Percentiles rank a stretch among this genome's conserved stretches.
These are phyloP conservation scores for Claviceps quebecensis DNA, from an alignment of 2,329 filamentous ascomycete species.

Conservation along the genomic window DNA sequence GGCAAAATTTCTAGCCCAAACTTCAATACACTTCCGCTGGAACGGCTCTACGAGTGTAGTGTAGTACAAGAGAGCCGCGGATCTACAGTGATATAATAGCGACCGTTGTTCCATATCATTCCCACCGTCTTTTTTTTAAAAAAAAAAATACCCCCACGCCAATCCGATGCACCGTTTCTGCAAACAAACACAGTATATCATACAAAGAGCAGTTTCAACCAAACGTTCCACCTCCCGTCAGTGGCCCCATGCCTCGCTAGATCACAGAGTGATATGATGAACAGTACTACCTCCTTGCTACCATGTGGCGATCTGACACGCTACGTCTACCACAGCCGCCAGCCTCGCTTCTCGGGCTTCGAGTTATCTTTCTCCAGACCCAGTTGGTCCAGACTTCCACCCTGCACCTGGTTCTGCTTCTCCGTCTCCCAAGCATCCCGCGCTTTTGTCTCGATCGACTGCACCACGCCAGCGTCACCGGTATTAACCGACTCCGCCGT, in stretches of 20 bases:
- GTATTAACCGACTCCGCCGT: slow-evolving; percentile 9
- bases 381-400: slow-evolving; percentile 36
- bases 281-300: neutral
- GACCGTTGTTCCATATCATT: neutral
- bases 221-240: slow-evolving; percentile 1
- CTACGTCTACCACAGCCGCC: slow-evolving; percentile 28
- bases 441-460: slow-evolving; percentile 23
- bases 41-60: neutral
- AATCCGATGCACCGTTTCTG: slow-evolving; percentile 31
- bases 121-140: neutral
- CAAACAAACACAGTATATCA: slow-evolving; percentile 23
- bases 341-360: slow-evolving; percentile 30
- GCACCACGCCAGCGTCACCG: slow-evolving; percentile 9
- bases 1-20: neutral
- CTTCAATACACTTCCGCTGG: neutral
- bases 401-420: slow-evolving; percentile 34
- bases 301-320: neutral
- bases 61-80: neutral
- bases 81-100: neutral
- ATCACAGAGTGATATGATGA: neutral
- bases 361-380: slow-evolving; percentile 22
- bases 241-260: slow-evolving; percentile 5
- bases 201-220: slow-evolving; percentile 17
- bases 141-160: slow-evolving; percentile 26
- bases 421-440: slow-evolving; percentile 33